A percentile compares a stretch with the other conserved stretches of the same genome.
Conservation (phyloP, 441 rosid species). For the Lepidium campestre region DNA sequence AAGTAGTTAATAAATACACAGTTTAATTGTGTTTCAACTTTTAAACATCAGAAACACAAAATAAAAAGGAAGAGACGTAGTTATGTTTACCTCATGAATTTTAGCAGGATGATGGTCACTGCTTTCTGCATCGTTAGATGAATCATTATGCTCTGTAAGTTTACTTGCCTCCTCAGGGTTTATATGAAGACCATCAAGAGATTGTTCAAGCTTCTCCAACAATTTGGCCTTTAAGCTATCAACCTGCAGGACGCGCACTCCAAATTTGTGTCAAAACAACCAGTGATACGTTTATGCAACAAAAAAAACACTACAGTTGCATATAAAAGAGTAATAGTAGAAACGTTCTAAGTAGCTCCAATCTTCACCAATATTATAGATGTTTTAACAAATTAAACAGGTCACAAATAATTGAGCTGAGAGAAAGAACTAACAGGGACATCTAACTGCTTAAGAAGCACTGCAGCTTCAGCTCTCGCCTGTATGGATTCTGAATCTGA, state of each 20-base stretch:
- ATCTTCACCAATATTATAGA: slow-evolving; percentile 4
- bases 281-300: slow-evolving; percentile 1
- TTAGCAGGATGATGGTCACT: slow-evolving; percentile 29
- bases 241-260: slow-evolving; percentile 50
- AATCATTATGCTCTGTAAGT: slow-evolving; percentile 38
- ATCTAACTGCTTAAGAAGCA: slow-evolving; percentile 92
- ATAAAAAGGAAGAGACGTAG: slow-evolving; percentile 2
- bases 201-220: slow-evolving; percentile 87
- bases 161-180: slow-evolving; percentile 42
- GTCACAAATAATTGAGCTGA: slow-evolving; percentile 9
- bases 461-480: slow-evolving; percentile 94
- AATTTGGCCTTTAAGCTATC: slow-evolving; percentile 79
- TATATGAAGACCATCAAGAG: slow-evolving; percentile 70
- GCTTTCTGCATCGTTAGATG: slow-evolving; percentile 33
- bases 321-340: background rate
- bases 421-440: slow-evolving; percentile 65
- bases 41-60: slow-evolving; percentile 9
- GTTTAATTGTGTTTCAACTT: background rate
- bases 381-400: slow-evolving; percentile 2
- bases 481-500: slow-evolving; percentile 94
- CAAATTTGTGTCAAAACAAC: slow-evolving; percentile 7
- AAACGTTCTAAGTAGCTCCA: slow-evolving; percentile 5
- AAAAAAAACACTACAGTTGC: background rate
- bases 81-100: slow-evolving; percentile 55
- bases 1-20: slow-evolving; percentile 7